These are phyloP conservation scores for Mucor sp. DNA, from an alignment of 371 early-diverging fungal genomes.

Conservation along the genomic window DNA sequence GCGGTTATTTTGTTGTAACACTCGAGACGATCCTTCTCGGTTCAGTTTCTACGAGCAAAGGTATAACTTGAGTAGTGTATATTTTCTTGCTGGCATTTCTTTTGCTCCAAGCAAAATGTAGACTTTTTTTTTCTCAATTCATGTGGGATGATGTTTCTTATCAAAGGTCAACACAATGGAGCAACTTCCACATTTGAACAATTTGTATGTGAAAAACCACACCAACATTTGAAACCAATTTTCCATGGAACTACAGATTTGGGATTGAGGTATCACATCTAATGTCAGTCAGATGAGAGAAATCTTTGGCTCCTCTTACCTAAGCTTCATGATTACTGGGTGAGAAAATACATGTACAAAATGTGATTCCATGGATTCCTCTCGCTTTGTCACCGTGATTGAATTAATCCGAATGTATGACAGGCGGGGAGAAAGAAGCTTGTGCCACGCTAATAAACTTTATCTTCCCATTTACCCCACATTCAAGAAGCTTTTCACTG, in stretches of 20 bases:
- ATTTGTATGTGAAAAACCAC: neutral
- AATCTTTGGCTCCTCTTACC: neutral
- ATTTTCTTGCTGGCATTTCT: neutral
- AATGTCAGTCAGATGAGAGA: neutral
- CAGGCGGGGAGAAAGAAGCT: neutral
- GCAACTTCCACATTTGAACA: neutral
- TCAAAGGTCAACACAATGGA: neutral
- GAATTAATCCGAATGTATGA: neutral
- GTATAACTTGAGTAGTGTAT: neutral
- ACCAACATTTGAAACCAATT: neutral
- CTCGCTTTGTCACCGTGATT: neutral
- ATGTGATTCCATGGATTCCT: neutral
- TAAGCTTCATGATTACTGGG: neutral
- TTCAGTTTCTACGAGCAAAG: neutral
- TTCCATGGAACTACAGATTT: neutral
- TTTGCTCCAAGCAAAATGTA: too few relatives aligned
- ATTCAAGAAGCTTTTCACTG: neutral
- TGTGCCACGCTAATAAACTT: neutral
- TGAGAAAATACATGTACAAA: neutral
- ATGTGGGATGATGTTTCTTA: slow-evolving; percentile 4
- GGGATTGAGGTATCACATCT: slow-evolving; percentile 15
- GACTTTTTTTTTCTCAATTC: too few relatives aligned
- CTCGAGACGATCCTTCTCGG: neutral
- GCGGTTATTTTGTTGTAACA: neutral
- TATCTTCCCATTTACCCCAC: neutral